Percentiles rank a stretch among this genome's conserved stretches.
These are phyloP conservation scores for Microcyclospora pomicola DNA, from an alignment of 2,329 filamentous ascomycete genomes.

Conservation along the genomic window DNA sequence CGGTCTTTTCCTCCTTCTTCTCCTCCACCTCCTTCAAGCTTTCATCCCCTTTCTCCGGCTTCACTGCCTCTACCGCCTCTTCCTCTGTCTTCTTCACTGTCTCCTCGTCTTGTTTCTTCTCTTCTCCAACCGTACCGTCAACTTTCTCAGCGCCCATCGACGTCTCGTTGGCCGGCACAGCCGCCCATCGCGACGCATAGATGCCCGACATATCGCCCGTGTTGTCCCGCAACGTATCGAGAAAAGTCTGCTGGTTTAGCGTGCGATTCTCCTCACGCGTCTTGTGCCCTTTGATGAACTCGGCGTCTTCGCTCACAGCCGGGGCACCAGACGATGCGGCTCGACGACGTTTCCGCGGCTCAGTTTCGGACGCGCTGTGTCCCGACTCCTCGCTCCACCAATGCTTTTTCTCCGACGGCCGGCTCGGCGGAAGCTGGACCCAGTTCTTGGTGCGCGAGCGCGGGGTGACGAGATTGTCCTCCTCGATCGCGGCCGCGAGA, in stretches of 20 bases:
- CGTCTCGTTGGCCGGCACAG: slow-evolving; percentile 9
- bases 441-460: slow-evolving; percentile 20
- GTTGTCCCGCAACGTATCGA: slow-evolving; percentile 28
- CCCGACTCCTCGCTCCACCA: slow-evolving; percentile 72
- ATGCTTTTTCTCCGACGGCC: slow-evolving; percentile 61
- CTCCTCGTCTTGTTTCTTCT: slow-evolving; percentile 1
- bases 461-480: slow-evolving; percentile 15
- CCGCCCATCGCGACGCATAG: slow-evolving; percentile 18
- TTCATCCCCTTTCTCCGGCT: neutral
- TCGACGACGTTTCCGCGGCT: slow-evolving; percentile 11
- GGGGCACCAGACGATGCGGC: slow-evolving; percentile 1
- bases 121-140: neutral
- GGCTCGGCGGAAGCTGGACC: slow-evolving; percentile 26
- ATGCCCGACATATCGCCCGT: slow-evolving; percentile 20
- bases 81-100: slow-evolving; percentile 5
- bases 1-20: slow-evolving; percentile 2
- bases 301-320: neutral
- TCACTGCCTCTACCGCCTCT: neutral
- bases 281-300: slow-evolving; percentile 23
- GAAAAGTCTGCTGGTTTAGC: slow-evolving; percentile 37
- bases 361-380: slow-evolving; percentile 42
- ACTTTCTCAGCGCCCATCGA: slow-evolving; percentile 1
- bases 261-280: slow-evolving; percentile 32
- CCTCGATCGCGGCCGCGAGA: slow-evolving; percentile 2
- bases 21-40: neutral